Evolutionary conservation across 345 rosid species (phyloP).

Genomic region (Microthlaspi erraticum): DNA sequence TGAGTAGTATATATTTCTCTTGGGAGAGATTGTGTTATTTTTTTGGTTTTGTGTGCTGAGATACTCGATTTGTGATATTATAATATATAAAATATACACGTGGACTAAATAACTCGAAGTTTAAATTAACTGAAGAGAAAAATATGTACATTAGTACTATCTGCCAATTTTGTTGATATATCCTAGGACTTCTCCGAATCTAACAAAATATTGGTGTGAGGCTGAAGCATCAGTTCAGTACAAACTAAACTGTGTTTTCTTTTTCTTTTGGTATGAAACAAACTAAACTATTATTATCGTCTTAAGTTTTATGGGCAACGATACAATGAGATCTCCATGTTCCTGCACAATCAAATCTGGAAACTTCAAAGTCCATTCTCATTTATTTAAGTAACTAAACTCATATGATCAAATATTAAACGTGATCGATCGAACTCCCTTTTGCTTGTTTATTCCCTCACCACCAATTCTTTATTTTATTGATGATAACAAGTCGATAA

Average conservation of each 20-base stretch:
- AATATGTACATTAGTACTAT: background rate
- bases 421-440: conserved; percentile 3
- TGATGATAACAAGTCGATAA: conserved; percentile 1
- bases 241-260: background rate
- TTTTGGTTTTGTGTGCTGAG: background rate
- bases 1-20: too few species aligned
- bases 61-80: background rate
- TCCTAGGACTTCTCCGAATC: background rate
- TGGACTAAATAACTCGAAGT: background rate
- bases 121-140: background rate
- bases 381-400: background rate
- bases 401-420: too few species aligned
- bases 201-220: background rate
- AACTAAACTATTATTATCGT: background rate
- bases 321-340: background rate
- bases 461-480: background rate
- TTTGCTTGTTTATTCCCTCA: background rate
- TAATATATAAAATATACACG: background rate
- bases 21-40: background rate
- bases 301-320: background rate
- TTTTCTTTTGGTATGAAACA: too few species aligned
- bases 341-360: background rate
- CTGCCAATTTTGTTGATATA: background rate
- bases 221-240: background rate
- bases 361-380: conserved; percentile 1